Base-by-base conservation (phyloP, 2,329 filamentous ascomycete genomes). In the Curvularia spicifera region DNA sequence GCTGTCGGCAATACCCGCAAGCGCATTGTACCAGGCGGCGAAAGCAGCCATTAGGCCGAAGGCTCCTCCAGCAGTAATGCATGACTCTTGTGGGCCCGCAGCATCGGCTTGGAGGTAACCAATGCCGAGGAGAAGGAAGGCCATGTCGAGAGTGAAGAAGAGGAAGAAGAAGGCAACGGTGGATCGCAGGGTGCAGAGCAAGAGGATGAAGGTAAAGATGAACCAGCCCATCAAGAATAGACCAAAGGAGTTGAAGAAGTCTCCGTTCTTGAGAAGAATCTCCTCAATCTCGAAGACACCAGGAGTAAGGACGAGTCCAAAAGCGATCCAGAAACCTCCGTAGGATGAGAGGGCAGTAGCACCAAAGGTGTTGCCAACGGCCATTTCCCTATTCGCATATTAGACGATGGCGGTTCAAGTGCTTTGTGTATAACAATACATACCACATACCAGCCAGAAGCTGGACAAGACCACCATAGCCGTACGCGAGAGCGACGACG, bases 291-390 rank as follows among this genome's bases (percentile, higher is more conserved):
- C 50, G 61, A 83, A 82, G 8, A 80, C 80, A 50, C 82, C 84
- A 4, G 85, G 81, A 1, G 81, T 83, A 18, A 84, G 76, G 63
- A 86, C 84, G 77, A 87, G 85, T 64, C 81, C 84, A 64, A 84
- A 85, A 24, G 82, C 81, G 60, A 87, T 80, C 85, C 85, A 87
- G 78, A 87, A 87, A 59, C 84, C 84, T 56, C 85, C 84, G 69
- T 87, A 88, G 3, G 83, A 85, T 42, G 82, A 84, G 57, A 87
- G 83, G 8, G 86, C 83, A 6, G 85, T 87, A 29, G 84, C 84
- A 79, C 84, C 85, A 51, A 87, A 87, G 10, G 84, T 87, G 76
- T 87, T 87, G n/a, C 85, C 85, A 9, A 85, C 79, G 50, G 80
- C 81, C 78, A 83, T 82, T 74, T 83, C 81, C 80, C 80, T 81